Base-by-base conservation (phyloP, 2,329 filamentous ascomycete genomes). In the Sclerotinia nivalis region DNA sequence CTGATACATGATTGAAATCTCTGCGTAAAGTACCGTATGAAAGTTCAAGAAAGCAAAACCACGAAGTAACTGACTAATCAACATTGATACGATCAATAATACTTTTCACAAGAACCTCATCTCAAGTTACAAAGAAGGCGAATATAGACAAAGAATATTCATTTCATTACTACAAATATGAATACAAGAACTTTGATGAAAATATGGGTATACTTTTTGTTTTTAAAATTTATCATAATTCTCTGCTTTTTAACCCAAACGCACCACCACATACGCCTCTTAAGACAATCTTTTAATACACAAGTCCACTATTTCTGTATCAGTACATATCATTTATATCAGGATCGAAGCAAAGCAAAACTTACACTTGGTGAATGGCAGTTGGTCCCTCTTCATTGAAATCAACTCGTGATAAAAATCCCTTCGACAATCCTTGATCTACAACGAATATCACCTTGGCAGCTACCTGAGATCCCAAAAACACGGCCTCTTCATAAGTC, bases 391-490 rank as follows among this genome's bases (percentile, higher is more conserved):
- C 77, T 50, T 79, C 77, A 59, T 79, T 79, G 52, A 77, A 79
- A 68, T 79, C 75, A 4, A 74, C 85, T 68, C 90, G 83, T 7
- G 85, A 89, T 82, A 93, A 86, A 78, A 90, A 92, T 0, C 88
- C 89, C 79, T 91, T 91, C 4, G 73, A 75, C 20, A 74, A 55
- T 20, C 89, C 89, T 74, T 89, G 87, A 76, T 92, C 90, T 4
- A 88, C 83, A 13, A 91, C 86, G 78, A 92, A 92, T 62, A 92
- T 81, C 31, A 92, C 88, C 80, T 91, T 91, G 10, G 89, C 89
- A 9, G 89, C 89, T 49, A 92, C 87, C 78, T 92, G 90, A 7
- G 89, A 88, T 1, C 90, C 90, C n/a, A 92, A 78, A 79, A 92
- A 92, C 1, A 84, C 82, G 1, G 87, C 87, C 74, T 92, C 90